Evolutionary conservation across 2,329 filamentous ascomycete species (phyloP).

Genomic region (Fusarium sp.): DNA sequence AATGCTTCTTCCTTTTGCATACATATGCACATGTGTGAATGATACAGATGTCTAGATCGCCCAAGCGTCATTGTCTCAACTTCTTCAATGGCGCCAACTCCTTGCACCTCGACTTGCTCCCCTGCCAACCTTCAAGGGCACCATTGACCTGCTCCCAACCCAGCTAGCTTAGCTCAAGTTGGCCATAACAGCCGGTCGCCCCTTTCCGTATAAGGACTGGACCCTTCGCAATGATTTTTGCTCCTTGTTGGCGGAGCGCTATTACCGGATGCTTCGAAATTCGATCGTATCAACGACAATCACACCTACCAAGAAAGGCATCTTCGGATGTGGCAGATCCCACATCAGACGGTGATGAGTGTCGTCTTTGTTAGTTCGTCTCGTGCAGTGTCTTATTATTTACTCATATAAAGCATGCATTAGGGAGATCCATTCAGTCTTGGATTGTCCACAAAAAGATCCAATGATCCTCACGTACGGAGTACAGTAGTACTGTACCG

Average conservation of each 20-base stretch:
- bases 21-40: neutral
- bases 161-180: constrained; percentile 13
- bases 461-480: neutral
- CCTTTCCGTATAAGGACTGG: constrained; percentile 12
- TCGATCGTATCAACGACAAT: constrained; percentile 8
- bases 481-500: constrained; percentile 2
- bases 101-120: constrained; percentile 9
- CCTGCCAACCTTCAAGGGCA: constrained; percentile 25
- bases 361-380: neutral
- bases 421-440: constrained; percentile 9
- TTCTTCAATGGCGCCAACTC: neutral
- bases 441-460: constrained; percentile 3
- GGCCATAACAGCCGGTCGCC: constrained; percentile 1
- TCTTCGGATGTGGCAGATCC: constrained; percentile 22
- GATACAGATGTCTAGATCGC: constrained; percentile 1
- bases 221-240: neutral
- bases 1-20: constrained; percentile 4
- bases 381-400: neutral
- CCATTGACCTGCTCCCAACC: constrained; percentile 21
- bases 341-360: neutral
- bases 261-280: constrained; percentile 4
- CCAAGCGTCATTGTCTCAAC: constrained; percentile 7
- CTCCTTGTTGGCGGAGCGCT: constrained; percentile 21
- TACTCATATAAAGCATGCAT: constrained; percentile 2
- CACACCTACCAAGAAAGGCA: constrained; percentile 18